phyloP scores from a whole-genome alignment of 2,329 filamentous ascomycete species.

The Calonectria leucothoes region DNA sequence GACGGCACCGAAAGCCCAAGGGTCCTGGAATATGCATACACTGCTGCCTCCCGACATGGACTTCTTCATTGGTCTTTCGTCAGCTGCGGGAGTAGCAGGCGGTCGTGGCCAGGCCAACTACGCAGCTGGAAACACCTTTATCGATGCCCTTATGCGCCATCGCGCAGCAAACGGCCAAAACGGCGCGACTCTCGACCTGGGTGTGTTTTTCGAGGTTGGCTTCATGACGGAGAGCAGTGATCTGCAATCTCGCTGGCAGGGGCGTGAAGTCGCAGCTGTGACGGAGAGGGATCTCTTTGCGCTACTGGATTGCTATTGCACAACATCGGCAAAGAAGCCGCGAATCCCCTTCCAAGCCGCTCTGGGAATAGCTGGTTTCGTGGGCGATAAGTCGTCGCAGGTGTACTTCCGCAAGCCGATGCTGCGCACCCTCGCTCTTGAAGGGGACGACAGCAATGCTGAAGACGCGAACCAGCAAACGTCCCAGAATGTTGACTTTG shows the following conservation, averaged over 20 bases:
- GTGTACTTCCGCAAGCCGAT: background rate
- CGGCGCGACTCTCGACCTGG: background rate
- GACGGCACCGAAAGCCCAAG: background rate
- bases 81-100: background rate
- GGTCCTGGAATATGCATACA: background rate
- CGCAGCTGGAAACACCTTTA: background rate
- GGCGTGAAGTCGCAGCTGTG: background rate
- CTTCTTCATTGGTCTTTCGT: background rate
- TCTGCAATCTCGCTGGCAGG: background rate
- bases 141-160: background rate
- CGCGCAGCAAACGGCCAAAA: background rate
- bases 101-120: background rate
- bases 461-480: background rate
- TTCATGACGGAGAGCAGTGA: background rate
- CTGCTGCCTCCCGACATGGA: background rate
- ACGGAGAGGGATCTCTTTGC: background rate
- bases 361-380: background rate
- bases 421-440: background rate
- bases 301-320: background rate
- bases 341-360: background rate
- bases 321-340: background rate
- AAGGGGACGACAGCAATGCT: background rate
- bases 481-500: background rate
- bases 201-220: background rate
- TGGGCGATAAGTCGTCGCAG: background rate